These are phyloP conservation scores for Chlorophyllum brunneum DNA, from an alignment of 768 basidiomycete species.

Conservation along the genomic window DNA sequence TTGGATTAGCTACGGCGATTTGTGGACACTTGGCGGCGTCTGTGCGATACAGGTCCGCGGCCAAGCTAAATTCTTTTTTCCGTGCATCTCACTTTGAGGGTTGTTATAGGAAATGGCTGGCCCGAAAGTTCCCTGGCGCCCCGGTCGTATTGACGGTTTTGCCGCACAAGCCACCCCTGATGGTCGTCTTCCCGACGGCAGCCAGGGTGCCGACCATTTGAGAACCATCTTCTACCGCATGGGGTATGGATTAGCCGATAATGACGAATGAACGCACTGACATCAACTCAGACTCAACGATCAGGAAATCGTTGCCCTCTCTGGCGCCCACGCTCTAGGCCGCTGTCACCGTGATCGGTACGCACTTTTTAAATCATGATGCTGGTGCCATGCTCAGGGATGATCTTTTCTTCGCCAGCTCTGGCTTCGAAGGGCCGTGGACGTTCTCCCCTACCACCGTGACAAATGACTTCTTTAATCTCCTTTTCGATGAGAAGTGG, in stretches of 20 bases:
- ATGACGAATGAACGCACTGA: constrained; percentile 1
- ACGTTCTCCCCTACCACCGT: constrained; percentile 90
- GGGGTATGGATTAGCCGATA: constrained; percentile 43
- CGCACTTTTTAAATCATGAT: constrained; percentile 14
- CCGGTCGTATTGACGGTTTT: constrained; percentile 88
- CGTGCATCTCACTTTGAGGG: neutral
- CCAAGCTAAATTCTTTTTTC: neutral
- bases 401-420: constrained; percentile 29
- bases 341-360: constrained; percentile 86
- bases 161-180: constrained; percentile 75
- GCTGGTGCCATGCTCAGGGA: neutral
- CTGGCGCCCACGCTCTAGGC: constrained; percentile 92
- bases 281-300: constrained; percentile 67
- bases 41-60: constrained; percentile 66
- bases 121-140: constrained; percentile 89
- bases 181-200: constrained; percentile 85
- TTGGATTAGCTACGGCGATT: constrained; percentile 95
- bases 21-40: constrained; percentile 96
- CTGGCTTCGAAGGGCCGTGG: constrained; percentile 90
- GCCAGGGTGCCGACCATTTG: constrained; percentile 81
- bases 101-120: constrained; percentile 77
- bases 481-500: constrained; percentile 90
- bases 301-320: constrained; percentile 94
- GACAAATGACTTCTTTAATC: constrained; percentile 83
- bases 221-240: constrained; percentile 89